Evolutionary conservation across 192 early-diverging fungal species (phyloP).

Genomic region (Coemansia sp.): DNA sequence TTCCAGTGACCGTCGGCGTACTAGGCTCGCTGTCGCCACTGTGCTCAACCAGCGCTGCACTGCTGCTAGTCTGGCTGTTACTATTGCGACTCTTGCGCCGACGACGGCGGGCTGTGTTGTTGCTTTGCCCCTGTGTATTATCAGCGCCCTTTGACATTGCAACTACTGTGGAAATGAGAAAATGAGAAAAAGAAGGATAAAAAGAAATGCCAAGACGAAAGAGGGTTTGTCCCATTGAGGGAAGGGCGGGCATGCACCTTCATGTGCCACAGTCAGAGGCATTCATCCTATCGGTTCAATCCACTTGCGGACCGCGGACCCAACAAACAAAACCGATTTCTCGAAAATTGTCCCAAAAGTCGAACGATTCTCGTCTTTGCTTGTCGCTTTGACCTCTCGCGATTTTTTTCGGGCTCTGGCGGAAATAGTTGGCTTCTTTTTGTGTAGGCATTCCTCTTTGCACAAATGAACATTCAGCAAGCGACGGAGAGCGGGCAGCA

Average conservation of each 20-base stretch:
- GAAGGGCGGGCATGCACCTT: not conserved
- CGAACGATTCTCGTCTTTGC: too few relatives aligned
- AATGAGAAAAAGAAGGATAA: not conserved
- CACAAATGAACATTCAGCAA: not conserved
- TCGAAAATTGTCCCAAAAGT: too few relatives aligned
- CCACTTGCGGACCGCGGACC: too few relatives aligned
- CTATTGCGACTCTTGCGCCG: not conserved
- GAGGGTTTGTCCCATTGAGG: not conserved
- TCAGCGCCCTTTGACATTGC: not conserved
- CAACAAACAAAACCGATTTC: too few relatives aligned
- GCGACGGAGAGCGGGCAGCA: not conserved
- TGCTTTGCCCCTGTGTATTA: not conserved
- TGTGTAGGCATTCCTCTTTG: too few relatives aligned
- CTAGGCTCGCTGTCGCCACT: slow-evolving; percentile 4
- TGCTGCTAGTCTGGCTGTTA: not conserved
- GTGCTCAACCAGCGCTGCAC: not conserved
- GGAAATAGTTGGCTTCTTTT: too few relatives aligned
- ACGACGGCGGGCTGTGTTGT: not conserved
- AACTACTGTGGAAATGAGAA: not conserved
- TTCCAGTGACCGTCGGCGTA: slow-evolving; percentile 24
- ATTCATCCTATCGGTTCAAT: not conserved
- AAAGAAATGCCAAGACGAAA: not conserved
- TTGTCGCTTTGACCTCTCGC: too few relatives aligned
- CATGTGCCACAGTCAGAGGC: not conserved
- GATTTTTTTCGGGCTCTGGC: too few relatives aligned